Conservation (phyloP, 495 filamentous ascomycete genomes). For the Coniosporium apollinis region DNA sequence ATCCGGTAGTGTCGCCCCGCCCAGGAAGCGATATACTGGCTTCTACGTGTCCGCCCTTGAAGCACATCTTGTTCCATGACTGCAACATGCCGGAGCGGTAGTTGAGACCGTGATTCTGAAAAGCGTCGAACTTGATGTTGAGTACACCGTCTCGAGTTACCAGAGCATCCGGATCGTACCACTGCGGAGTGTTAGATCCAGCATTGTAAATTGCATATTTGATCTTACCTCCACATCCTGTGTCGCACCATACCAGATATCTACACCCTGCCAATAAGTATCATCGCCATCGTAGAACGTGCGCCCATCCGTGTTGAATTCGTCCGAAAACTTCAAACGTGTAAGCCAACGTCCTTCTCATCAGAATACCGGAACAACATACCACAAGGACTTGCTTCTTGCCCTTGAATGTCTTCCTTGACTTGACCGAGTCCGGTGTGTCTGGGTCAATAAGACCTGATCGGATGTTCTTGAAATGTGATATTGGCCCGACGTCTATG, state of each 20-base stretch:
- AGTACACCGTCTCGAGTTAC: slow-evolving; percentile 51
- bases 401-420: slow-evolving; percentile 40
- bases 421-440: slow-evolving; percentile 43
- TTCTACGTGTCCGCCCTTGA: slow-evolving; percentile 61
- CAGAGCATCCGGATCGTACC: slow-evolving; percentile 68
- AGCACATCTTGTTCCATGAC: slow-evolving; percentile 67
- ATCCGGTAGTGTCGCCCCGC: slow-evolving; percentile 46
- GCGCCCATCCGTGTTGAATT: slow-evolving; percentile 54
- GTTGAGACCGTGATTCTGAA: slow-evolving; percentile 48
- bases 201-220: not conserved
- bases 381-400: slow-evolving; percentile 49
- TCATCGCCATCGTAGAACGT: slow-evolving; percentile 64
- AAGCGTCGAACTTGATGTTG: slow-evolving; percentile 49
- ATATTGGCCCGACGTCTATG: slow-evolving; percentile 19
- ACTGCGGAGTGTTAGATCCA: slow-evolving; percentile 24
- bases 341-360: not conserved
- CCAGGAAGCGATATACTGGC: slow-evolving; percentile 63
- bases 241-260: slow-evolving; percentile 71
- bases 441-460: slow-evolving; percentile 51
- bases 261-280: slow-evolving; percentile 50
- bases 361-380: slow-evolving; percentile 12
- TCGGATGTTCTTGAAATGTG: slow-evolving; percentile 43
- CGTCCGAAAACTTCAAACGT: slow-evolving; percentile 49
- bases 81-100: slow-evolving; percentile 73
- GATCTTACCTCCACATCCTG: slow-evolving; percentile 46